A percentile compares a stretch with the other conserved stretches of the same genome.
Conservation (phyloP, 176 grass and related monocot genomes). For the Raddia distichophylla region DNA sequence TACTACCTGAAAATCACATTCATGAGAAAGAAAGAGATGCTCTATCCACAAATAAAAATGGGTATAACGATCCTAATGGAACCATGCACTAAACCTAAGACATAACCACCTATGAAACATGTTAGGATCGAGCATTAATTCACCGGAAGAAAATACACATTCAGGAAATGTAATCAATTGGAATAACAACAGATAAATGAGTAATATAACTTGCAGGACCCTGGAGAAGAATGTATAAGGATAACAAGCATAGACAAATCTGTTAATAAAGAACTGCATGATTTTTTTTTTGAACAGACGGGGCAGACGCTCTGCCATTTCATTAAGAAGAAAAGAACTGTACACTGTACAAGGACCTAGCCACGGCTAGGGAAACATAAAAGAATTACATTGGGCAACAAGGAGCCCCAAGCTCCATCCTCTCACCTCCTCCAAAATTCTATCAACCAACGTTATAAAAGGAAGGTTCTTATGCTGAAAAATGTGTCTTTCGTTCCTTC, state of each 20-base stretch:
- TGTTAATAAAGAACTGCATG: neutral
- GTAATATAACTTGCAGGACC: too few species aligned
- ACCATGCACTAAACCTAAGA: neutral
- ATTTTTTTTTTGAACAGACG: too few species aligned
- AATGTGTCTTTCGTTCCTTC: too few species aligned
- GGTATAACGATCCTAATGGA: neutral
- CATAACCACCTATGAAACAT: neutral
- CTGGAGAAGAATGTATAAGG: neutral
- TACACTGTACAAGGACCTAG: too few species aligned
- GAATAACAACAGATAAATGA: neutral
- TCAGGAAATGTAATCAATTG: neutral
- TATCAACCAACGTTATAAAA: too few species aligned
- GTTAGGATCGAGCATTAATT: neutral
- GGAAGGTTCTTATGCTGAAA: too few species aligned
- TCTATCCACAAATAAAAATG: neutral
- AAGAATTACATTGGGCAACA: too few species aligned
- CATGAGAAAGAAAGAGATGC: neutral
- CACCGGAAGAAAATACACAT: neutral
- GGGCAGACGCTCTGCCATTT: too few species aligned
- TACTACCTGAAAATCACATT: conserved; percentile 55
- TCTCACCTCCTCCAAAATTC: too few species aligned
- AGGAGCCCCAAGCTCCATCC: too few species aligned
- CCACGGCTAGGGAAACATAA: too few species aligned
- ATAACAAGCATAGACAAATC: neutral
- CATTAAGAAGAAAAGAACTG: too few species aligned